phyloP scores from a whole-genome alignment of 2,329 filamentous ascomycete species.

The Colletotrichum cereale region DNA sequence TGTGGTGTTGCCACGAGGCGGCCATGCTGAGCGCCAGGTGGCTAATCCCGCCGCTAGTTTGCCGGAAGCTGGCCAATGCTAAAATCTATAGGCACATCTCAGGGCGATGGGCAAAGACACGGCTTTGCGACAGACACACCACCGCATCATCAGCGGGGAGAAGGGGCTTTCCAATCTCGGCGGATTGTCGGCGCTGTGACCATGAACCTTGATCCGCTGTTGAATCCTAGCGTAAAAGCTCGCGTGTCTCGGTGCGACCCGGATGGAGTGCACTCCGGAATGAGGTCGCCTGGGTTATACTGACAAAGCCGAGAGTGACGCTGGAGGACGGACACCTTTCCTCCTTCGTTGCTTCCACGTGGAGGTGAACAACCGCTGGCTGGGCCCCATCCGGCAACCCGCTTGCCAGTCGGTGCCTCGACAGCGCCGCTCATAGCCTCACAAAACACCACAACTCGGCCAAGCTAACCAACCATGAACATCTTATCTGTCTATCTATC shows the following conservation, averaged over 20 bases:
- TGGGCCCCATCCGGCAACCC: background rate
- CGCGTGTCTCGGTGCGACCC: background rate
- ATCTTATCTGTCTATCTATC: background rate
- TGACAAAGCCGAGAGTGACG: background rate
- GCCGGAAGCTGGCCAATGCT: background rate
- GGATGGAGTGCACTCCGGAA: background rate
- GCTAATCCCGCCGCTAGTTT: constrained; percentile 8
- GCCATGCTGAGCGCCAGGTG: constrained; percentile 32
- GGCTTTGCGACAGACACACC: background rate
- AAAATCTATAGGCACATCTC: background rate
- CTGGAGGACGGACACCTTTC: too few species aligned
- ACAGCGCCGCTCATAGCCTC: background rate
- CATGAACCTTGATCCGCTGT: background rate
- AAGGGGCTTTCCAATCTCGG: constrained; percentile 13
- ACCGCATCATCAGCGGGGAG: constrained; percentile 15
- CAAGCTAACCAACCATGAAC: background rate
- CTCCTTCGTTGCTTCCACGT: background rate
- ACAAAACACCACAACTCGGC: background rate
- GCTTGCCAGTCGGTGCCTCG: background rate
- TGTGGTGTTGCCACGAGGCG: constrained; percentile 34
- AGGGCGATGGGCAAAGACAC: background rate
- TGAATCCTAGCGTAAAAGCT: background rate
- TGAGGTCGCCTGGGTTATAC: background rate
- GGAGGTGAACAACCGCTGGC: background rate
- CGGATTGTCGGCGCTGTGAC: background rate